These are phyloP conservation scores for Fusarium lateritium DNA, from an alignment of 2,329 filamentous ascomycete genomes.

Conservation along the genomic window DNA sequence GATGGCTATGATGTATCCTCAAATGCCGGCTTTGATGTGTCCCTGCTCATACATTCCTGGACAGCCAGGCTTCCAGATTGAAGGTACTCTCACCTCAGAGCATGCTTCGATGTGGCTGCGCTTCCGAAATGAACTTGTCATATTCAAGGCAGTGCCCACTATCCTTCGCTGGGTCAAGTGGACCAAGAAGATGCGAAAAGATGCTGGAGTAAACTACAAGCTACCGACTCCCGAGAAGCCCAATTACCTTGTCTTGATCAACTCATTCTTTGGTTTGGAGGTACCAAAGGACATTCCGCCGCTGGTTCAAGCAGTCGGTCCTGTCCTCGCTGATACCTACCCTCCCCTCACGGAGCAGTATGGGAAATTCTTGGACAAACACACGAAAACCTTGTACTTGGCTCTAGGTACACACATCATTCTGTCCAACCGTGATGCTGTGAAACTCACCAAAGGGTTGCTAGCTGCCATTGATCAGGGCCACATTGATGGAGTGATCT, in stretches of 20 bases:
- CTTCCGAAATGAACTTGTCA: conserved; percentile 53
- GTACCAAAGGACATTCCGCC: conserved; percentile 59
- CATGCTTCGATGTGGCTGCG: conserved; percentile 56
- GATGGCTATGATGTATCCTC: conserved; percentile 56
- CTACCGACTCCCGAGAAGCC: conserved; percentile 53
- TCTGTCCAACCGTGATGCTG: conserved; percentile 45
- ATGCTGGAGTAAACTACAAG: conserved; percentile 50
- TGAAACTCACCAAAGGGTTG: conserved; percentile 51
- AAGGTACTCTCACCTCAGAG: conserved; percentile 55
- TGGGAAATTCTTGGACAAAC: conserved; percentile 49
- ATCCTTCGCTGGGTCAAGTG: conserved; percentile 51
- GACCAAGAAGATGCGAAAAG: conserved; percentile 51
- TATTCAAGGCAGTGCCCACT: conserved; percentile 49
- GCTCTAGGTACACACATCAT: conserved; percentile 58
- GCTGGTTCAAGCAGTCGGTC: conserved; percentile 54
- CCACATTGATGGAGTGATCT: conserved; percentile 56
- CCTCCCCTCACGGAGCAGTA: conserved; percentile 46
- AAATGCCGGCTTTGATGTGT: conserved; percentile 57
- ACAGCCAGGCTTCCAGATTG: conserved; percentile 58
- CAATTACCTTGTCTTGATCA: conserved; percentile 58
- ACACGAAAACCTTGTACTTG: conserved; percentile 54
- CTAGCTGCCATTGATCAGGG: conserved; percentile 33
- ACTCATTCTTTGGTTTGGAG: conserved; percentile 61
- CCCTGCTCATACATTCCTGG: conserved; percentile 58
- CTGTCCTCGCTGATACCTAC: conserved; percentile 54